Evolutionary conservation across 129 eudicot species (phyloP), one percentile per base, ranked within the genome.

Genomic region (Ambrosia artemisiifolia): DNA sequence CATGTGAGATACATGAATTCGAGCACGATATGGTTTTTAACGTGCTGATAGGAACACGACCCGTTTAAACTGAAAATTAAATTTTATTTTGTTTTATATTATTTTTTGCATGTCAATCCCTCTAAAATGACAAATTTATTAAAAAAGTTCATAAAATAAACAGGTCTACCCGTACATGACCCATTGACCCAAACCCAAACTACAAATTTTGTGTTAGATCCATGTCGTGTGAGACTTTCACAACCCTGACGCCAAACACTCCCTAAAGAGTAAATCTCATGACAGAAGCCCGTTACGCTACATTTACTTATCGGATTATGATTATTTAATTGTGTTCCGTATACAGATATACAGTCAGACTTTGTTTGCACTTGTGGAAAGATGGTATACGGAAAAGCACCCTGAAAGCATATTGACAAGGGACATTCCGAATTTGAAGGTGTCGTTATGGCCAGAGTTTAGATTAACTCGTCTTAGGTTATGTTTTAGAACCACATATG

Each of bases 401-500:
- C 44, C 44, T 10, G 44, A 40, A 7, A 40, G 44, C 44, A 40
- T 40, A 40, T 40, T 7, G 44, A 40, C 44, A 10, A 40, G 44
- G 44, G 44, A 40, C 44, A 40, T 40, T 40, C 44, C 44, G 44
- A 40, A 40, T 40, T 6, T 40, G 9, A 40, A 40, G 44, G 44
- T 40, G 44, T 40, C 44, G 9, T 40, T 40, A 7, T 40, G 44
- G 44, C 44, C 44, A 10, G 44, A 73, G 17, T 76, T 83, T 33
- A 76, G 77, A 43, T 33, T 86, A 56, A 83, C 80, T 62, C 74
- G 72, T 40, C 72, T 80, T 30, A 77, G 91, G 81, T 61, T 86
- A 55, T 83, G 85, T 64, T 86, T 83, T 38, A 77, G 91, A 54
- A 86, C 80, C 0, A 42, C 72, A 19, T 86, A 86, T 36, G 91